These are phyloP conservation scores for Russula sp. DNA, from an alignment of 768 basidiomycete genomes.

Conservation along the genomic window DNA sequence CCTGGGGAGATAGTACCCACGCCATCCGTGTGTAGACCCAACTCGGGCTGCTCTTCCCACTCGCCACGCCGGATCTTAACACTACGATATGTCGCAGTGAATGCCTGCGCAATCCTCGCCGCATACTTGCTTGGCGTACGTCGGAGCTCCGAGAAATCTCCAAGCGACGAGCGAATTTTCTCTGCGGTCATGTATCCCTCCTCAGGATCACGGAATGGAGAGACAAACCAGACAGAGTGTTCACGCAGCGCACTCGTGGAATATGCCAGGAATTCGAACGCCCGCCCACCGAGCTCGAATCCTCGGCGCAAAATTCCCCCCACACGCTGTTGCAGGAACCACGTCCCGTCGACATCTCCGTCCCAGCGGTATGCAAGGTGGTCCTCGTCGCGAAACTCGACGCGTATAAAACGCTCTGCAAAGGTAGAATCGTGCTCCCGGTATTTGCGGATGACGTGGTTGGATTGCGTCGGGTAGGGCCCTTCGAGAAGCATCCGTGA, in stretches of 20 bases:
- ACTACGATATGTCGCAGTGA: conserved; percentile 75
- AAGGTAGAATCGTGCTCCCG: conserved; percentile 32
- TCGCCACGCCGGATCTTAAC: conserved; percentile 48
- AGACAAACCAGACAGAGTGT: conserved; percentile 81
- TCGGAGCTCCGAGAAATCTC: conserved; percentile 51
- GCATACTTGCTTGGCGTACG: conserved; percentile 69
- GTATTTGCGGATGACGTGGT: conserved; percentile 71
- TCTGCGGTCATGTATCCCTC: conserved; percentile 47
- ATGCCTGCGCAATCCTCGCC: conserved; percentile 77
- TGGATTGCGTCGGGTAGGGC: conserved; percentile 69
- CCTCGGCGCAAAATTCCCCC: conserved; percentile 47
- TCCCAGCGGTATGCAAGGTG: conserved; percentile 67
- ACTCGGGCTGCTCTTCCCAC: conserved; percentile 60
- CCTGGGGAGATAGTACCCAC: conserved; percentile 68
- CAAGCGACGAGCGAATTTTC: conserved; percentile 55
- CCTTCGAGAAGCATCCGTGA: conserved; percentile 71
- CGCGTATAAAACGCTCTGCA: conserved; percentile 69
- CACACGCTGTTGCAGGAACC: conserved; percentile 40
- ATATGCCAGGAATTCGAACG: conserved; percentile 78
- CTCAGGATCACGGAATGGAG: conserved; percentile 47
- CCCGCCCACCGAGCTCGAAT: conserved; percentile 61
- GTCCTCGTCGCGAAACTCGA: conserved; percentile 84
- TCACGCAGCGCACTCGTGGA: conserved; percentile 74
- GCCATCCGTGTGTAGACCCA: conserved; percentile 68
- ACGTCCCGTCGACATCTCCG: conserved; percentile 51